phyloP scores from a whole-genome alignment of 2,329 filamentous ascomycete genomes.

The Paecilomyces dactylethromorphus region DNA sequence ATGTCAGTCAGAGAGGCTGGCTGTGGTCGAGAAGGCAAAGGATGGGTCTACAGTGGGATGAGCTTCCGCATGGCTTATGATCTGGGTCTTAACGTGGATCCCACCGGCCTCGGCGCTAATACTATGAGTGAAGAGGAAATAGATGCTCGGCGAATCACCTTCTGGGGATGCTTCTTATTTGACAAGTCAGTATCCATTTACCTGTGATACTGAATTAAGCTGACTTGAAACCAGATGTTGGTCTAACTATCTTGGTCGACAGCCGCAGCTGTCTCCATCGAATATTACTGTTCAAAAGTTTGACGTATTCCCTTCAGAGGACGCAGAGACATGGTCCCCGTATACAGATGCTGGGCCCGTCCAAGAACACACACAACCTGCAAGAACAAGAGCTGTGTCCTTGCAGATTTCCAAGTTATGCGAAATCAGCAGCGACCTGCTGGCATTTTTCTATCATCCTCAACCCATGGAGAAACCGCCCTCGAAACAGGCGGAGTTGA shows the following conservation, averaged over 20 bases:
- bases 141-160: slow-evolving; percentile 84
- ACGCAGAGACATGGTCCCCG: slow-evolving; percentile 77
- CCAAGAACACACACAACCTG: slow-evolving; percentile 67
- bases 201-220: slow-evolving; percentile 3
- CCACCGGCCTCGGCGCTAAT: slow-evolving; percentile 56
- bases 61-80: slow-evolving; percentile 97
- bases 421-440: slow-evolving; percentile 87
- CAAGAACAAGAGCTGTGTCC: slow-evolving; percentile 73
- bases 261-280: slow-evolving; percentile 75
- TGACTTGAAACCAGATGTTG: slow-evolving; percentile 58
- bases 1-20: slow-evolving; percentile 97
- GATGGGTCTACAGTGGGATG: slow-evolving; percentile 98
- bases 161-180: slow-evolving; percentile 97
- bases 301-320: slow-evolving; percentile 85
- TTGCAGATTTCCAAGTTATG: slow-evolving; percentile 77
- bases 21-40: slow-evolving; percentile 87
- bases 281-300: slow-evolving; percentile 81
- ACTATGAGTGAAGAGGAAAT: slow-evolving; percentile 73
- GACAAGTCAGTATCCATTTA: slow-evolving; percentile 60
- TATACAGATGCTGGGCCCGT: slow-evolving; percentile 80
- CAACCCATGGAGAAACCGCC: slow-evolving; percentile 53
- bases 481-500: slow-evolving; percentile 77
- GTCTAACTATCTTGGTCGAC: slow-evolving; percentile 91
- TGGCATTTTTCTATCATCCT: slow-evolving; percentile 88
- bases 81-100: slow-evolving; percentile 82